Percentiles rank a stretch among this genome's conserved stretches.
These are phyloP conservation scores for Annulohypoxylon moriforme DNA, from an alignment of 495 filamentous ascomycete genomes.

Conservation along the genomic window DNA sequence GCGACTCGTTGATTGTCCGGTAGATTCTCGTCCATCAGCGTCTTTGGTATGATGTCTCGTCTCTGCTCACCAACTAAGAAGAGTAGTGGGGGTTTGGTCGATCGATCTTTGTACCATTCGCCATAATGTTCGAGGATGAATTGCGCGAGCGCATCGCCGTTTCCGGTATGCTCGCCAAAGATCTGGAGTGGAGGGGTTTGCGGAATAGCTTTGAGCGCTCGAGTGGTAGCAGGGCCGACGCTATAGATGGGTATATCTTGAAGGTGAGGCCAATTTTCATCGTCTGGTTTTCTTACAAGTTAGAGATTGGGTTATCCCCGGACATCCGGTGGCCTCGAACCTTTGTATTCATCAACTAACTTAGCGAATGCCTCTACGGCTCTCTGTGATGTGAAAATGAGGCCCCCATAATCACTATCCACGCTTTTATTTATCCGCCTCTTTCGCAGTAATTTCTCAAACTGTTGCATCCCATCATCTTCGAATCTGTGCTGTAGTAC, in stretches of 20 bases:
- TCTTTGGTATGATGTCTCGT: slow-evolving; percentile 87
- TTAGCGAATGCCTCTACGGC: slow-evolving; percentile 86
- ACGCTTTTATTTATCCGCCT: slow-evolving; percentile 47
- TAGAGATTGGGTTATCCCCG: slow-evolving; percentile 22
- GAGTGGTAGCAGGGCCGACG: slow-evolving; percentile 90
- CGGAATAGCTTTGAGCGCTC: slow-evolving; percentile 71
- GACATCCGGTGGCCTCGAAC: slow-evolving; percentile 35
- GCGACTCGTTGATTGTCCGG: slow-evolving; percentile 58
- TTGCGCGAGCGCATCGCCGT: slow-evolving; percentile 78
- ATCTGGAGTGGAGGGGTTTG: slow-evolving; percentile 62
- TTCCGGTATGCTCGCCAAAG: slow-evolving; percentile 82
- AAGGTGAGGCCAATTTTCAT: slow-evolving; percentile 58
- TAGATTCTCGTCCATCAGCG: slow-evolving; percentile 67
- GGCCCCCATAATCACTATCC: slow-evolving; percentile 73
- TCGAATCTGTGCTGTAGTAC: slow-evolving; percentile 79
- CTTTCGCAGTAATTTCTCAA: slow-evolving; percentile 51
- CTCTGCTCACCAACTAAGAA: slow-evolving; percentile 90
- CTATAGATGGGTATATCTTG: slow-evolving; percentile 77
- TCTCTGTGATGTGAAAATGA: slow-evolving; percentile 94
- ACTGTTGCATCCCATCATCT: slow-evolving; percentile 54
- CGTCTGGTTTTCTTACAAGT: slow-evolving; percentile 37
- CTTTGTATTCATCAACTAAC: slow-evolving; percentile 67
- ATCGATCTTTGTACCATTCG: slow-evolving; percentile 52
- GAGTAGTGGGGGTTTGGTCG: slow-evolving; percentile 71
- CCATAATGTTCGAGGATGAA: slow-evolving; percentile 81